Evolutionary conservation across 495 filamentous ascomycete genomes (phyloP).

Genomic region (Penicillium malachiteum): DNA sequence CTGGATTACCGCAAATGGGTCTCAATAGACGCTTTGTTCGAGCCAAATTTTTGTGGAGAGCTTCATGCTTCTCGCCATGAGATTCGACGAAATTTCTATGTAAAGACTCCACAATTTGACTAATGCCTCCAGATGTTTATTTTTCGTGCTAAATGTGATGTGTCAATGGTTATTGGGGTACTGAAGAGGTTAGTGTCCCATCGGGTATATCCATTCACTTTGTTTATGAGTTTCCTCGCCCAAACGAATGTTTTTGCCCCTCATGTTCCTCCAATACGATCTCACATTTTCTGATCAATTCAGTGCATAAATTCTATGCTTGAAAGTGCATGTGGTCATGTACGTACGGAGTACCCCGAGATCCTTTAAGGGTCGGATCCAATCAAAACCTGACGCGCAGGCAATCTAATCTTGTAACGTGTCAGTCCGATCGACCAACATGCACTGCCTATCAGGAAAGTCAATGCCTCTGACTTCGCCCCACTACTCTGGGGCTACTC

Average conservation of each 20-base stretch:
- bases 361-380: background rate
- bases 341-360: too few species aligned
- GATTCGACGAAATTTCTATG: too few species aligned
- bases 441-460: background rate
- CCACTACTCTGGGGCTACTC: background rate
- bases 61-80: too few species aligned
- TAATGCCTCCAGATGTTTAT: too few species aligned
- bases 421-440: background rate
- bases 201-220: background rate
- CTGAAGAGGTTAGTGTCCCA: background rate
- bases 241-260: too few species aligned
- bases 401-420: background rate
- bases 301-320: too few species aligned
- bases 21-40: background rate
- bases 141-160: background rate
- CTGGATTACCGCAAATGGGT: background rate
- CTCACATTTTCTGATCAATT: background rate
- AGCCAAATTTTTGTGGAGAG: background rate
- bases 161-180: constrained; percentile 1
- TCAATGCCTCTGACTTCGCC: background rate
- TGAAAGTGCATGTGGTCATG: too few species aligned
- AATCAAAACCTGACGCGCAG: background rate
- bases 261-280: too few species aligned
- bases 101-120: too few species aligned
- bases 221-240: background rate